Percentiles rank a stretch among this genome's conserved stretches.
These are phyloP conservation scores for Trametes coccinea DNA, from an alignment of 768 basidiomycete species.

Conservation along the genomic window DNA sequence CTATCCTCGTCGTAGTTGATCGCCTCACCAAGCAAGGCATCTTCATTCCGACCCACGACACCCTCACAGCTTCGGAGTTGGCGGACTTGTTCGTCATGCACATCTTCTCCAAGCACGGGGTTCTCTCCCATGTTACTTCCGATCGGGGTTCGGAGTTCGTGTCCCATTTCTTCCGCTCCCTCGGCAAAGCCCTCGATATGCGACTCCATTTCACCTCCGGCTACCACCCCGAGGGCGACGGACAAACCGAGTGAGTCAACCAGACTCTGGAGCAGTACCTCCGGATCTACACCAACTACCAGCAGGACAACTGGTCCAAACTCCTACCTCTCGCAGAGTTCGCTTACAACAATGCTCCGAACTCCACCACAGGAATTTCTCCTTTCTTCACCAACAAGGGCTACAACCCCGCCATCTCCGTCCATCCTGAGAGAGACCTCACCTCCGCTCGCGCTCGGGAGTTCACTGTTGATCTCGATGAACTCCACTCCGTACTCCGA, in stretches of 20 bases:
- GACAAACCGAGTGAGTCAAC: slow-evolving; percentile 36
- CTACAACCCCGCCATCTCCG: slow-evolving; percentile 19
- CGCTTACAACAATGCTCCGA: no score
- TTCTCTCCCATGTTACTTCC: slow-evolving; percentile 13
- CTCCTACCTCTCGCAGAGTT: no score
- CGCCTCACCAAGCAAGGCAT: not conserved
- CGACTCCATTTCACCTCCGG: slow-evolving; percentile 16
- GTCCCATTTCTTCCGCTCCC: slow-evolving; percentile 15
- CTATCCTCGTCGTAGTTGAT: no score
- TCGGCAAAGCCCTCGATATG: slow-evolving; percentile 4
- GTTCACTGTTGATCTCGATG: slow-evolving; percentile 27
- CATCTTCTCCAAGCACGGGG: slow-evolving; percentile 14
- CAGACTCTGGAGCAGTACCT: slow-evolving; percentile 29
- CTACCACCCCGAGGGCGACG: slow-evolving; percentile 37
- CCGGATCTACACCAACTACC: slow-evolving; percentile 9
- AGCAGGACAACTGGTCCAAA: no score
- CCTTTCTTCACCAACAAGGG: slow-evolving; percentile 19
- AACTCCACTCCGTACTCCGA: slow-evolving; percentile 25
- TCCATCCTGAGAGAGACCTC: slow-evolving; percentile 21
- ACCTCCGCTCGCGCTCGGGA: slow-evolving; percentile 21
- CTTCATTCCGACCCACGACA: slow-evolving; percentile 28
- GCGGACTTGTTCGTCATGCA: slow-evolving; percentile 21
- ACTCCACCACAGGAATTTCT: not conserved
- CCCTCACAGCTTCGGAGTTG: slow-evolving; percentile 24
- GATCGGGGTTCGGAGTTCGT: slow-evolving; percentile 16